Evolutionary conservation across 2,329 filamentous ascomycete species (phyloP), one percentile per base, ranked within the genome.

Genomic region (Cytospora schulzeri): DNA sequence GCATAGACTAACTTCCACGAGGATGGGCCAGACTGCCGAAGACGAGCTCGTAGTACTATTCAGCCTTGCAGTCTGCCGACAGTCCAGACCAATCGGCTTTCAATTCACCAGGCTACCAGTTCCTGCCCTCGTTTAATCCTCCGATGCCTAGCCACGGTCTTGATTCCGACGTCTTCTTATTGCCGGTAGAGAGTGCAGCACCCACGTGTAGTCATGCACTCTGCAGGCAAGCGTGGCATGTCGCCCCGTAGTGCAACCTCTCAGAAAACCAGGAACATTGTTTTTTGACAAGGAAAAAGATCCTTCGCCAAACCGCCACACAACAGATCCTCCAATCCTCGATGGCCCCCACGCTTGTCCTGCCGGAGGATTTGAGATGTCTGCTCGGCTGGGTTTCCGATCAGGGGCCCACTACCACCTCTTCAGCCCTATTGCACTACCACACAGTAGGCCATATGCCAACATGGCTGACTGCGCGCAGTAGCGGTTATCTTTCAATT

Each of bases 391-490:
- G 29, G 35, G 4, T n/a, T 50, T 51, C 57, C 63, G 48, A 50
- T 35, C 15, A 58, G 53, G 55, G 60, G 29, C 15, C 53, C 52
- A 52, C 57, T 4, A 50, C 48, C 51, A 57, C 60, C 51, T 15
- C 26, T 52, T 66, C 64, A 66, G 64, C 64, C 64, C 64, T 66
- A 66, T 33, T 55, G 58, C 62, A 50, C 31, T 52, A 60, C 52
- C 48, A 58, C 31, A 41, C 35, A 19, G 31, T 48, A 28, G 15
- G 35, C 26, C 35, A 29, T 15, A 24, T n/a, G 48, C 31, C 28
- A 54, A 8, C 17, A 17, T 33, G 8, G 14, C 33, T 50, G 14
- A 17, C 28, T 19, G 28, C 2, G 29, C 4, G 19, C 33, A 35
- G 33, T 26, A 28, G 38, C 9, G 7, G 45, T 28, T 5, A 35